Conservation (phyloP, 2,329 filamentous ascomycete species). For the Fusarium sp. region DNA sequence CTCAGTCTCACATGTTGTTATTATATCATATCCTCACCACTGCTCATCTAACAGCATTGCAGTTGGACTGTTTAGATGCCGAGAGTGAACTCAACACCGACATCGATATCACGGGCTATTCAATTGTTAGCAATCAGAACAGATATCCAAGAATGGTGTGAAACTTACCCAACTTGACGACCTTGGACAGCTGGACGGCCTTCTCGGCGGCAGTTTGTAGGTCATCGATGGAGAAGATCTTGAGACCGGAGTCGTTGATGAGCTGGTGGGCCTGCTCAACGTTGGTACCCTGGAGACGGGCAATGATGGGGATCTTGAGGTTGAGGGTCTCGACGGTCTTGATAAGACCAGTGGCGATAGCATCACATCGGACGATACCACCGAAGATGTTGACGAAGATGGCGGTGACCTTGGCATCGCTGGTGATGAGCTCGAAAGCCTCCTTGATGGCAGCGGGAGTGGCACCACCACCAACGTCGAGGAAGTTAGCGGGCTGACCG, state of each 20-base stretch:
- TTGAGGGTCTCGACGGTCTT: slow-evolving; percentile 94
- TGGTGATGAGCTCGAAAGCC: slow-evolving; percentile 98
- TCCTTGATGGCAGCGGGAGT: slow-evolving; percentile 96
- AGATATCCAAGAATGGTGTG: neutral
- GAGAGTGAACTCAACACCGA: slow-evolving; percentile 93
- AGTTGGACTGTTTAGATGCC: slow-evolving; percentile 77
- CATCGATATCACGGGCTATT: slow-evolving; percentile 91
- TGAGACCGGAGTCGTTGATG: slow-evolving; percentile 97
- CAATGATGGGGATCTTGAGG: slow-evolving; percentile 96
- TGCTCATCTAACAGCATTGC: slow-evolving; percentile 24
- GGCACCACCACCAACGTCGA: slow-evolving; percentile 97
- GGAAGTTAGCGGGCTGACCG: slow-evolving; percentile 95
- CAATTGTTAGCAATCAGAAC: slow-evolving; percentile 31
- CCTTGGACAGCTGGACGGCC: slow-evolving; percentile 98
- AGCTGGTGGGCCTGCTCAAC: slow-evolving; percentile 91
- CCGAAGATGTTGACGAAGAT: slow-evolving; percentile 99
- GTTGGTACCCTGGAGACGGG: slow-evolving; percentile 97
- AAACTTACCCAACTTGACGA: slow-evolving; percentile 95
- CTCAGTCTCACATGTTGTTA: slow-evolving; percentile 40
- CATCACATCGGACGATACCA: slow-evolving; percentile 97
- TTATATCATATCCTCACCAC: slow-evolving; percentile 44
- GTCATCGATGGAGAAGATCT: slow-evolving; percentile 99
- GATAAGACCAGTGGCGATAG: slow-evolving; percentile 95
- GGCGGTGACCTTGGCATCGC: slow-evolving; percentile 96
- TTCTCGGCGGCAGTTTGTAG: slow-evolving; percentile 97